A percentile compares a stretch with the other conserved stretches of the same genome.
phyloP scores from a whole-genome alignment of 441 rosid genomes.

The Pelargonium cotyledonis region DNA sequence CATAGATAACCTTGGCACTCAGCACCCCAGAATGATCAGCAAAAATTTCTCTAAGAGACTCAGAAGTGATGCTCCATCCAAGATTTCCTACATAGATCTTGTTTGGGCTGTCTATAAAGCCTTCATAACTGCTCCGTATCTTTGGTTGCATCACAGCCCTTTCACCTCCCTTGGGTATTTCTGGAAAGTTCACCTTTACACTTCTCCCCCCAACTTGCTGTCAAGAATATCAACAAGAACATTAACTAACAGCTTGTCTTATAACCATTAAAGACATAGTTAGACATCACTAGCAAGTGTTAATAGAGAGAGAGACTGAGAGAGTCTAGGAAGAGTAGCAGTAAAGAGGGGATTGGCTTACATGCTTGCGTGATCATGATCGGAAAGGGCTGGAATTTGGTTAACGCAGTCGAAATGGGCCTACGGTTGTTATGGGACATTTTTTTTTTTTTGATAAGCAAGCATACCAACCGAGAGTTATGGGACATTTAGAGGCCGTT shows the following conservation, averaged over 20 bases:
- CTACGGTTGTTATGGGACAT: too few relatives aligned
- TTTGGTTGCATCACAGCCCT: conserved; percentile 56
- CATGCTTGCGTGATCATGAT: too few relatives aligned
- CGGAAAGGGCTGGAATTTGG: too few relatives aligned
- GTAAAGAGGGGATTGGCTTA: too few relatives aligned
- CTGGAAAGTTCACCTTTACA: conserved; percentile 78
- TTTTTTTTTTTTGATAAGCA: too few relatives aligned
- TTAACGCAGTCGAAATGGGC: too few relatives aligned
- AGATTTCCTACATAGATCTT: conserved; percentile 90
- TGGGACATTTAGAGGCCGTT: too few relatives aligned
- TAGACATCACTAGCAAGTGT: too few relatives aligned
- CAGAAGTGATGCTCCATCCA: conserved; percentile 70
- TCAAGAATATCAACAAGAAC: conserved; percentile 12
- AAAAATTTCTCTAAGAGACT: conserved; percentile 65
- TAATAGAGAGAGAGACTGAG: too few relatives aligned
- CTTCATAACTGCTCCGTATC: conserved; percentile 39
- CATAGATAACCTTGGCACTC: conserved; percentile 74
- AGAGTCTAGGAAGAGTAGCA: too few relatives aligned
- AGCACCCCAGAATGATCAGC: conserved; percentile 55
- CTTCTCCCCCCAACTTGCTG: conserved; percentile 85
- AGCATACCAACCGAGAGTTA: too few relatives aligned
- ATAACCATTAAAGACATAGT: too few relatives aligned
- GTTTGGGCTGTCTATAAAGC: conserved; percentile 67
- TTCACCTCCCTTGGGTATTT: conserved; percentile 87
- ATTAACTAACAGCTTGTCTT: neutral